These are phyloP conservation scores for Talaromyces sp. DNA, from an alignment of 2,329 filamentous ascomycete genomes.

Conservation along the genomic window DNA sequence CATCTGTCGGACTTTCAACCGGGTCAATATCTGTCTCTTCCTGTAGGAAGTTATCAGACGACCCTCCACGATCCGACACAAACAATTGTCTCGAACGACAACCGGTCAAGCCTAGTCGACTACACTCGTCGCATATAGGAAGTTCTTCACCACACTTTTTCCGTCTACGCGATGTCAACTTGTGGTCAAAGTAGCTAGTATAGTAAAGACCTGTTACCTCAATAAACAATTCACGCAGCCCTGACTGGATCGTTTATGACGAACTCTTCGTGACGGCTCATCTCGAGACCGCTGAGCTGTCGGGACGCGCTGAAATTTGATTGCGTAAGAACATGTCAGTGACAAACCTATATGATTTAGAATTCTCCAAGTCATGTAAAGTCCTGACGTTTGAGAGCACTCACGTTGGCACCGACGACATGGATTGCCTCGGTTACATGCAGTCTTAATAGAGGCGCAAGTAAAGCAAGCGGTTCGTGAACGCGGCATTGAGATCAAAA, in stretches of 20 bases:
- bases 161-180: background rate
- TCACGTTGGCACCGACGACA: background rate
- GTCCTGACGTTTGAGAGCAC: background rate
- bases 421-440: background rate
- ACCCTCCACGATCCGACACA: background rate
- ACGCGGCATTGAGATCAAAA: background rate
- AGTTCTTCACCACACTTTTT: background rate
- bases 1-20: background rate
- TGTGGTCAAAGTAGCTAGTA: background rate
- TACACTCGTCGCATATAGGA: background rate
- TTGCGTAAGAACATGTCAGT: background rate
- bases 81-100: background rate
- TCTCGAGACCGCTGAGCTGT: background rate
- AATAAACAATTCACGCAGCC: background rate
- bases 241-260: background rate
- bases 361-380: background rate
- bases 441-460: background rate
- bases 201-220: background rate
- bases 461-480: background rate
- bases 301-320: background rate
- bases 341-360: background rate
- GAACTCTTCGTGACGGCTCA: background rate
- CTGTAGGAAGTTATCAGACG: background rate
- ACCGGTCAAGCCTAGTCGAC: background rate
- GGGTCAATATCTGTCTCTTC: background rate